These are phyloP conservation scores for Larix sibirica DNA, from an alignment of 83 land plant genomes.

Conservation along the genomic window DNA sequence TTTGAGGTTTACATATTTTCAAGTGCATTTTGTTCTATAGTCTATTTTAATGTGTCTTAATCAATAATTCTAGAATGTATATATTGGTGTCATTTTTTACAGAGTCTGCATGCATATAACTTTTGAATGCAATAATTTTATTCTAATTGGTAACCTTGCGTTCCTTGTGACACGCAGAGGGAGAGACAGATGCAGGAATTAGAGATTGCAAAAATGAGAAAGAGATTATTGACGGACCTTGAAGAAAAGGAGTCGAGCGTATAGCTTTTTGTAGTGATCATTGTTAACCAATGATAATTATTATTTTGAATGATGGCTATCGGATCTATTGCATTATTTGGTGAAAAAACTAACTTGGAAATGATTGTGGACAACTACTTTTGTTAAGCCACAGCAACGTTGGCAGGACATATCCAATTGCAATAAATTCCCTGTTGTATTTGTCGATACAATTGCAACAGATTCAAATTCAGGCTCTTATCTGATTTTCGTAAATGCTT, in stretches of 20 bases:
- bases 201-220: not conserved
- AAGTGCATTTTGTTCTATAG: no score
- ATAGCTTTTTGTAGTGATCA: not conserved
- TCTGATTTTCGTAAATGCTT: not conserved
- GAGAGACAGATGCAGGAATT: constrained; percentile 6
- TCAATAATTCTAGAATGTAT: not conserved
- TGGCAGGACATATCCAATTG: not conserved
- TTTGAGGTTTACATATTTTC: no score
- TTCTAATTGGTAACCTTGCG: not conserved
- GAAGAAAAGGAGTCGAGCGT: constrained; percentile 1
- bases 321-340: not conserved
- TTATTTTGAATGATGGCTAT: not conserved
- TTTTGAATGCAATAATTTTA: not conserved
- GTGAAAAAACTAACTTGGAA: not conserved
- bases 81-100: not conserved
- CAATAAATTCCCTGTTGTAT: not conserved
- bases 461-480: not conserved
- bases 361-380: not conserved
- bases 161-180: constrained; percentile 5
- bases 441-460: not conserved
- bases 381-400: not conserved
- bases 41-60: not conserved
- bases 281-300: not conserved
- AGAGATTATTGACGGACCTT: not conserved
- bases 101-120: not conserved